phyloP scores from a whole-genome alignment of 176 grass and related monocot genomes.

The Triticum urartu region DNA sequence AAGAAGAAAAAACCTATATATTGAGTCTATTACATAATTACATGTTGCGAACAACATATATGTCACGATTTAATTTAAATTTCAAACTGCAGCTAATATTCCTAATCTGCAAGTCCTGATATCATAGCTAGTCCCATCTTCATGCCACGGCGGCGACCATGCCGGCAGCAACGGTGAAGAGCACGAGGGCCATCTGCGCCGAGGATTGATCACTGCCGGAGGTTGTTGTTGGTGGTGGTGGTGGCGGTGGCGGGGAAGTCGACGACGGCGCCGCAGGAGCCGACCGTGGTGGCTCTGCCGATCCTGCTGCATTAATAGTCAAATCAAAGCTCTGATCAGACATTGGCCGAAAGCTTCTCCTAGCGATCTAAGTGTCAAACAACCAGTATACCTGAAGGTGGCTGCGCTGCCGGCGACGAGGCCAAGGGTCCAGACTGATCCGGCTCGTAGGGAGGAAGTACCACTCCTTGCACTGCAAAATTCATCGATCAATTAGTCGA shows the following conservation, averaged over 20 bases:
- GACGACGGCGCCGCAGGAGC: background rate
- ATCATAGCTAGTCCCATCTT: background rate
- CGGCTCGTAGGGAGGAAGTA: conserved; percentile 39
- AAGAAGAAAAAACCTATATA: too few species aligned
- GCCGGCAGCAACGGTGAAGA: background rate
- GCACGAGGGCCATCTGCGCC: background rate
- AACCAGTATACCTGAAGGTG: conserved; percentile 19
- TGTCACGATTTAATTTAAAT: background rate
- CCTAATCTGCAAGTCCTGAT: background rate
- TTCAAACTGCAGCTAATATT: background rate
- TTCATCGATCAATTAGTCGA: background rate
- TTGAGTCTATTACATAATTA: background rate
- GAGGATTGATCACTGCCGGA: background rate
- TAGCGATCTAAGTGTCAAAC: background rate
- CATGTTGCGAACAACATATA: background rate
- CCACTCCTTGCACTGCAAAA: conserved; percentile 29
- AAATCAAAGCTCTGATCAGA: background rate
- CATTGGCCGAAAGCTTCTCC: background rate
- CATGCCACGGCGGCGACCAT: background rate
- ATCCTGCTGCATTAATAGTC: background rate
- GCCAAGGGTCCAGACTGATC: background rate
- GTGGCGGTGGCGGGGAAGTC: background rate
- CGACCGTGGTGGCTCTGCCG: background rate
- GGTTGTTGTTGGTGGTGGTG: background rate
- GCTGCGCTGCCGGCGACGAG: background rate